Evolutionary conservation across 345 rosid species (phyloP).

Genomic region (Trapa incisa): DNA sequence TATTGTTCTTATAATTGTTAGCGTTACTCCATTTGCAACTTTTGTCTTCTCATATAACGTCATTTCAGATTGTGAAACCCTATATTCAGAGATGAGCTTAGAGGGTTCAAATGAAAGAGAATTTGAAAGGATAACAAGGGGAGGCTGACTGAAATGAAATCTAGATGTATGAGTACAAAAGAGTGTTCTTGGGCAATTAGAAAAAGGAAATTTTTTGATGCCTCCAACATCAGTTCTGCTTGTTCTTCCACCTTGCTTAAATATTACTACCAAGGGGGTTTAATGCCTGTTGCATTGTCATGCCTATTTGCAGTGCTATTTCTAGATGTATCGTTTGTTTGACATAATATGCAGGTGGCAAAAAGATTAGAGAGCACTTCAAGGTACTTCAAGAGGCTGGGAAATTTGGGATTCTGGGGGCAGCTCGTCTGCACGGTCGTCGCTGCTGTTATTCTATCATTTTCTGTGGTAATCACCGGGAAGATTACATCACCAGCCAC

Average conservation of each 20-base stretch:
- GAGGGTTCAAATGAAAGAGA: neutral
- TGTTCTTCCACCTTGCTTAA: neutral
- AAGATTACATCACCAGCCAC: slow-evolving; percentile 71
- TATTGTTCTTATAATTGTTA: neutral
- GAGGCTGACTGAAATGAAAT: neutral
- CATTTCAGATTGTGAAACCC: neutral
- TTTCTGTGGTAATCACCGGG: slow-evolving; percentile 68
- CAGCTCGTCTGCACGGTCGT: slow-evolving; percentile 80
- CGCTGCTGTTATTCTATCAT: slow-evolving; percentile 80
- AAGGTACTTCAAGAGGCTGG: slow-evolving; percentile 77
- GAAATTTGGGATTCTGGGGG: slow-evolving; percentile 89
- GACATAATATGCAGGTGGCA: slow-evolving; percentile 45
- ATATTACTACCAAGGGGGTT: neutral
- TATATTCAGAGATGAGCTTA: neutral
- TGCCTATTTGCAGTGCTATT: neutral
- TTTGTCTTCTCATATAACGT: neutral
- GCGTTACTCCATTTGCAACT: neutral
- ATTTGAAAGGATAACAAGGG: neutral
- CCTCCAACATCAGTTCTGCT: neutral
- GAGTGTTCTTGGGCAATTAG: neutral
- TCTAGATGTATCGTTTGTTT: neutral
- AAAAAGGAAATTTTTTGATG: neutral
- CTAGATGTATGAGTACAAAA: neutral
- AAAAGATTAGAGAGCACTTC: slow-evolving; percentile 92
- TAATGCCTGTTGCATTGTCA: neutral